Conservation (phyloP, 495 filamentous ascomycete species). For the Parathielavia appendiculata region DNA sequence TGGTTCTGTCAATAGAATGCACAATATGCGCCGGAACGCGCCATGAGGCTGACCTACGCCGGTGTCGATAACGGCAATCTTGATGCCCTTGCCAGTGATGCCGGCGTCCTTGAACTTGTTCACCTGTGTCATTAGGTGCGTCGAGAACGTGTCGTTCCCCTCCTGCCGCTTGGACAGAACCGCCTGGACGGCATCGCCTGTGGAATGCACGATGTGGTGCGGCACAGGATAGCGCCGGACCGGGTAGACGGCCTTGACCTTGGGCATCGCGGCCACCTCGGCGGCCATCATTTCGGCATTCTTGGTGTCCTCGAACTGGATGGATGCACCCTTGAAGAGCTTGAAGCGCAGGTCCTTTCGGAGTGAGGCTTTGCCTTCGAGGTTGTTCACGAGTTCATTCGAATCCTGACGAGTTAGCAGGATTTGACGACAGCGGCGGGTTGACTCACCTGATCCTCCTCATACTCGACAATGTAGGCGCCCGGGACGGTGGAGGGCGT, state of each 20-base stretch:
- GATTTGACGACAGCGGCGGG: conserved; percentile 1
- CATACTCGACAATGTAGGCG: conserved; percentile 48
- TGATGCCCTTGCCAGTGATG: conserved; percentile 43
- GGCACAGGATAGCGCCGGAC: conserved; percentile 41
- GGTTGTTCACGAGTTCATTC: conserved; percentile 34
- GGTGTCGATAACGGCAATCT: conserved; percentile 46
- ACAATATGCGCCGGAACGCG: background rate
- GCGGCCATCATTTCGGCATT: conserved; percentile 38
- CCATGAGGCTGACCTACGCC: conserved; percentile 33
- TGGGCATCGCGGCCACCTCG: conserved; percentile 37
- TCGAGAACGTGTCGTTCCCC: conserved; percentile 37
- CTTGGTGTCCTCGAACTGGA: conserved; percentile 42
- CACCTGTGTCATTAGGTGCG: conserved; percentile 48
- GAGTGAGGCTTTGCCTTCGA: conserved; percentile 38
- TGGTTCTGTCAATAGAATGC: conserved; percentile 24
- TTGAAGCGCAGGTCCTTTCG: conserved; percentile 42
- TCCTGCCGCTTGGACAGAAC: conserved; percentile 31
- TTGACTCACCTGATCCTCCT: conserved; percentile 39
- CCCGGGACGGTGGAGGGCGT: conserved; percentile 33
- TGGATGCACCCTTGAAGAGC: conserved; percentile 47
- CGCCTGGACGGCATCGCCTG: conserved; percentile 31
- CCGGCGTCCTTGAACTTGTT: conserved; percentile 44
- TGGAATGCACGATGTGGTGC: conserved; percentile 42
- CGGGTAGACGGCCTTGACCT: conserved; percentile 45
- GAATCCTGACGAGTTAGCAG: conserved; percentile 31